A percentile compares a stretch with the other conserved stretches of the same genome.
Conservation (phyloP, 2,329 filamentous ascomycete species). For the Lanzia echinophila region DNA sequence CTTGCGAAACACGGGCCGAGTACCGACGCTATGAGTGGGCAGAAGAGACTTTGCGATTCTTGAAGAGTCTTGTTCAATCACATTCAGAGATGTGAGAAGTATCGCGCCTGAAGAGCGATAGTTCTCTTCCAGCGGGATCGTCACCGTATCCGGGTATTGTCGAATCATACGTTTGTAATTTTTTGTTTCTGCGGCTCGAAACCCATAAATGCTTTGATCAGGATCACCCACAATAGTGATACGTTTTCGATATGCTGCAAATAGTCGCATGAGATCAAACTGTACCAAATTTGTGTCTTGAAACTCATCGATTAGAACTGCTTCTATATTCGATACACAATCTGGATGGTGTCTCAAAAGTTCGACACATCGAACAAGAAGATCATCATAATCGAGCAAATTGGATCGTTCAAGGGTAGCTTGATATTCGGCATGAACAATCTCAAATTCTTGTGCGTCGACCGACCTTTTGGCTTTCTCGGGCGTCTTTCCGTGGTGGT, state of each 20-base stretch:
- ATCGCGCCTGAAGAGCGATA: slow-evolving; percentile 89
- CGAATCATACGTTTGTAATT: slow-evolving; percentile 74
- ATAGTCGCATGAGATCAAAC: slow-evolving; percentile 86
- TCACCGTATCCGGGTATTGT: slow-evolving; percentile 70
- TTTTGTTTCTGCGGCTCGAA: slow-evolving; percentile 84
- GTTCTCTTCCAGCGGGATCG: slow-evolving; percentile 85
- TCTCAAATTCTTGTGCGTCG: slow-evolving; percentile 59
- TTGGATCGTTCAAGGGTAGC: slow-evolving; percentile 67
- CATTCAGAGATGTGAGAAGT: slow-evolving; percentile 67
- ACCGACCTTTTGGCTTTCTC: slow-evolving; percentile 28
- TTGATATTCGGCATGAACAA: slow-evolving; percentile 74
- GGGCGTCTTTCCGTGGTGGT: neutral
- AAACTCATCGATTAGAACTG: slow-evolving; percentile 93
- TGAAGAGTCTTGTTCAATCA: slow-evolving; percentile 84
- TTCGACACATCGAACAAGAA: slow-evolving; percentile 76
- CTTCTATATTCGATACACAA: slow-evolving; percentile 84
- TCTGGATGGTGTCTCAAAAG: slow-evolving; percentile 65
- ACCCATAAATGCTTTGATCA: slow-evolving; percentile 97
- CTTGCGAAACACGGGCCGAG: slow-evolving; percentile 71
- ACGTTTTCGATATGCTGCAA: slow-evolving; percentile 64
- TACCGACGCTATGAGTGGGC: slow-evolving; percentile 73
- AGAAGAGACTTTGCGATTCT: slow-evolving; percentile 74
- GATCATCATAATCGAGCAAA: slow-evolving; percentile 88
- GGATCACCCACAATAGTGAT: slow-evolving; percentile 96
- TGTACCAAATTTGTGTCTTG: slow-evolving; percentile 96